Base-by-base conservation (phyloP, 352 stramenopile genomes). In the Pythium folliculosum region DNA sequence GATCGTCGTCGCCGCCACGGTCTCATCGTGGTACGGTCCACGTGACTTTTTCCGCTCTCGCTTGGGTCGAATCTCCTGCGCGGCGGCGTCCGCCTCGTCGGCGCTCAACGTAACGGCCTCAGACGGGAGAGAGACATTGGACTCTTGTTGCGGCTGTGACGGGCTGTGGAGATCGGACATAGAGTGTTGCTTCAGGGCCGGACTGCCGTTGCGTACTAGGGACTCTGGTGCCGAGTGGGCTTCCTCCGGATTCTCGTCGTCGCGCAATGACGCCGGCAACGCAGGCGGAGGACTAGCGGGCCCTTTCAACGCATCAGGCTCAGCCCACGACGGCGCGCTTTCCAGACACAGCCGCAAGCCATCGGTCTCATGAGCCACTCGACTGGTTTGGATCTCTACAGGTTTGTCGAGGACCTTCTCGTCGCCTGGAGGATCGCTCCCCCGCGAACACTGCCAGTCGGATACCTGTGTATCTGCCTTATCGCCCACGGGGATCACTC, bases 1-100 rank as follows among this genome's bases (percentile, higher is more conserved):
- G 19, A 88, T 85, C 3, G 71, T 88, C 13, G 25, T 45, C 0
- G 78, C 79, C 2, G 79, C n/a, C n/a, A n/a, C n/a, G n/a, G n/a
- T n/a, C n/a, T n/a, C n/a, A n/a, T n/a, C n/a, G n/a, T n/a, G n/a
- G n/a, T n/a, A n/a, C n/a, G n/a, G n/a, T n/a, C n/a, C n/a, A n/a
- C n/a, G n/a, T n/a, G n/a, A n/a, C 37, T 43, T 43, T 13, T 32
- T 32, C 27, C 27, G 27, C 3, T 12, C 37, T 7, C 1, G 9
- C 37, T 43, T 43, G 3, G 37, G 37, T 16, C 37, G 49, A 25
- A 19, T 47, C 21, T 25, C 40, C 37, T 48, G 40, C 57, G 27
- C 6, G 25, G 21, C n/a, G 47, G 25, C 21, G 0, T 61, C 61
- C 4, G 47, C 25, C 37, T 70, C 50, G 3, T 51, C 44, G 17